Evolutionary conservation across 257 asterid species (phyloP).

Genomic region (Nicotiana otophora): DNA sequence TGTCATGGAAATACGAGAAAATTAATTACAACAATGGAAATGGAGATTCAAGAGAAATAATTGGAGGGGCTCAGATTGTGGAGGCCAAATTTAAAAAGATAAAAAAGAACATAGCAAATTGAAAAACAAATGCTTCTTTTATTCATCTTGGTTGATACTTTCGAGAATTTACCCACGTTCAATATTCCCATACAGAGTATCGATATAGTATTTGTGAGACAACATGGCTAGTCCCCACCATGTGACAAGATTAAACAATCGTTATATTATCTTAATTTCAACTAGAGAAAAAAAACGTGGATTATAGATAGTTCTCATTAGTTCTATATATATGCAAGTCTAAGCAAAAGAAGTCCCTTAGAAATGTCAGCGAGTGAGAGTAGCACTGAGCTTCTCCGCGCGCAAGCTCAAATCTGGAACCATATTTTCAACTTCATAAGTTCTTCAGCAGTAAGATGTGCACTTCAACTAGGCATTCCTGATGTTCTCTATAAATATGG

Average conservation of each 20-base stretch:
- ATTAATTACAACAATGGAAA: not conserved
- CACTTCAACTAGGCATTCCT: slow-evolving; percentile 3
- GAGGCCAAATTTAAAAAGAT: not conserved
- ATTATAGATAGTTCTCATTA: too few relatives aligned
- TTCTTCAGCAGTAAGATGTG: slow-evolving; percentile 18
- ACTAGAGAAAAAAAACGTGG: too few relatives aligned
- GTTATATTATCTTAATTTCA: too few relatives aligned
- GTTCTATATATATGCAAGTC: too few relatives aligned
- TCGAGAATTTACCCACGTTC: not conserved
- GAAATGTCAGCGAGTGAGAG: not conserved
- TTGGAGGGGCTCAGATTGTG: not conserved
- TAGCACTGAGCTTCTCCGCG: not conserved
- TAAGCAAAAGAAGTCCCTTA: not conserved
- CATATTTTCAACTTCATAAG: slow-evolving; percentile 11
- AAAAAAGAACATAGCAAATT: not conserved
- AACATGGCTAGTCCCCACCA: too few relatives aligned
- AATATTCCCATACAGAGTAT: too few relatives aligned
- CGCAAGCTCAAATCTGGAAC: slow-evolving; percentile 19
- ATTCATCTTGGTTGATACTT: not conserved
- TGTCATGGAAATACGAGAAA: not conserved
- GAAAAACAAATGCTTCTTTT: not conserved
- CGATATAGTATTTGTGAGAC: too few relatives aligned
- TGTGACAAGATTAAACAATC: too few relatives aligned
- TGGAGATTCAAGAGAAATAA: not conserved
- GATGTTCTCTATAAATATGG: slow-evolving; percentile 14